Base-by-base conservation (phyloP, 164 flowering plant genomes). In the Berberis vulgaris region DNA sequence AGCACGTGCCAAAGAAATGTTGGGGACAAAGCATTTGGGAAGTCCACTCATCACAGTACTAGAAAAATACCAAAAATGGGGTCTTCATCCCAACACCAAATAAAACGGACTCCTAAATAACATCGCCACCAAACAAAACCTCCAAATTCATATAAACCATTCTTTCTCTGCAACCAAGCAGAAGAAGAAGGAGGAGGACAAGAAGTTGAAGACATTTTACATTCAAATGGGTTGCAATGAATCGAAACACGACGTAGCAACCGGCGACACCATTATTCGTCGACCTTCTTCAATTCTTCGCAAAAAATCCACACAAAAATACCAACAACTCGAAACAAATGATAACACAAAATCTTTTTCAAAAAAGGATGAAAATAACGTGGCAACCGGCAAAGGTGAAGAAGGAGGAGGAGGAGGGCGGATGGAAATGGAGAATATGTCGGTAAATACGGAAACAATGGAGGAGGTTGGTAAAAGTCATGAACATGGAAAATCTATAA, bases 181-280 rank as follows among this genome's bases (percentile, higher is more conserved):
- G 13, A 52, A 52, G 13, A 52, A 7, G 13, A 1, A 52, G 13
- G 7, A 52, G 13, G 9, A 5, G 7, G 13, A 52, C 13, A 52
- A 52, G 13, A 12, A 52, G 3, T 52, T 52, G 13, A 52, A 52
- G 13, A 52, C 0, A 38, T 26, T 54, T 26, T 39, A n/a, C 5
- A n/a, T 39, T n/a, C 47, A 65, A 54, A 69, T 69, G 72, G 72
- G 72, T 6, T 70, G 72, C 68, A 53, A 53, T 10, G 72, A 66
- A 45, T 70, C 72, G 1, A 70, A 70, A 55, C 54, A 52, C 54
- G 68, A 47, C 47, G 72, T 70, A 8, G 68, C 65, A 39, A 59
- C 64, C 43, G 67, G 60, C 42, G 60, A 54, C 61, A 53, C 57
- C 57, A 42, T 52, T 6, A 62, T 43, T 49, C 60, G n/a, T 53